Conservation (phyloP, 306 rosid genomes). For the Lathyrus oleraceus region DNA sequence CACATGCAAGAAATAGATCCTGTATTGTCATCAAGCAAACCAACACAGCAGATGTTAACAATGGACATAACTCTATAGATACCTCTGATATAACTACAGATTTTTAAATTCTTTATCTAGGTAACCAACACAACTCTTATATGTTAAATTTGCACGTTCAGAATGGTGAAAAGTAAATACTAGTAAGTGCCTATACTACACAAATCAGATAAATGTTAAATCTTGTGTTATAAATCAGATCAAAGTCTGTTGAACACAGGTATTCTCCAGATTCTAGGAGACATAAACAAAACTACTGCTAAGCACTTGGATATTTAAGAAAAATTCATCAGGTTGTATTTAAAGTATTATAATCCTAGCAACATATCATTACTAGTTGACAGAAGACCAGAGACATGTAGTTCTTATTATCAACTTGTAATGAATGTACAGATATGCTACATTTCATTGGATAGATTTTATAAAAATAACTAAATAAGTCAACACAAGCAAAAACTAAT, state of each 20-base stretch:
- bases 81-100: too few relatives aligned
- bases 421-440: not conserved
- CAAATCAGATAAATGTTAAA: conserved; percentile 24
- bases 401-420: not conserved
- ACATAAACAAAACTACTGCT: conserved; percentile 9
- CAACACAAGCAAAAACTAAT: not conserved
- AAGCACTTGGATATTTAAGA: conserved; percentile 6
- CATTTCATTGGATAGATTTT: not conserved
- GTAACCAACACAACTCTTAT: conserved; percentile 8
- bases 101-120: not conserved
- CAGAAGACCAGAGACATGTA: conserved; percentile 3
- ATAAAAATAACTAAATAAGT: conserved; percentile 16
- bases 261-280: conserved; percentile 19
- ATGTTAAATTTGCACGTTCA: conserved; percentile 11
- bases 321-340: conserved; percentile 5
- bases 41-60: not conserved
- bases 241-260: not conserved
- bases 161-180: not conserved
- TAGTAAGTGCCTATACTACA: not conserved
- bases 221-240: conserved; percentile 23
- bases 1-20: not conserved
- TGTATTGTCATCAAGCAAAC: not conserved
- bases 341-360: not conserved
- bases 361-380: conserved; percentile 9
- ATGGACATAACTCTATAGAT: too few relatives aligned